Conservation (phyloP, 2,329 filamentous ascomycete genomes). For the Lasiodiplodia sp. region DNA sequence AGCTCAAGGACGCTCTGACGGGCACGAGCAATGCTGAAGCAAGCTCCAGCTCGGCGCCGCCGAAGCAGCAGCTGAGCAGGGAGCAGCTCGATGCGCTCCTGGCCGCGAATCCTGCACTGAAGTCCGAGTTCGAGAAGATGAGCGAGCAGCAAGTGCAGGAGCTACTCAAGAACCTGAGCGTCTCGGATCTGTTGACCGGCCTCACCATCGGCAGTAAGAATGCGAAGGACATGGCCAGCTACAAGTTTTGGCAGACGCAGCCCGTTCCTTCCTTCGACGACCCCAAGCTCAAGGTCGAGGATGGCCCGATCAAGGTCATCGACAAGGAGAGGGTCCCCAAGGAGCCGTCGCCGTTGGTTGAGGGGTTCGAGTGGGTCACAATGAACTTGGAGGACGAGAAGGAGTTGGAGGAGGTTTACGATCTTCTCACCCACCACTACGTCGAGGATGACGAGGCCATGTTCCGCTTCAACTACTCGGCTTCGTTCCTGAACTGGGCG, state of each 20-base stretch:
- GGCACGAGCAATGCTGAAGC: conserved; percentile 42
- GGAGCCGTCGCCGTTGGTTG: conserved; percentile 72
- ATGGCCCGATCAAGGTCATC: conserved; percentile 81
- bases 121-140: conserved; percentile 45
- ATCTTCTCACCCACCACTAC: conserved; percentile 90
- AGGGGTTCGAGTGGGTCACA: conserved; percentile 94
- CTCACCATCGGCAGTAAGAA: conserved; percentile 83
- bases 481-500: conserved; percentile 89
- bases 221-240: conserved; percentile 92
- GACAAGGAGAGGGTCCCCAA: conserved; percentile 80
- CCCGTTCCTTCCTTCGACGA: conserved; percentile 83
- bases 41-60: conserved; percentile 9
- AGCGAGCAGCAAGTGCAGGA: conserved; percentile 48
- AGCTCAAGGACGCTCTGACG: conserved; percentile 57
- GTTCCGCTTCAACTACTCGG: conserved; percentile 96
- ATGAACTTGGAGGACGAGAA: conserved; percentile 82
- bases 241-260: conserved; percentile 99
- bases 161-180: conserved; percentile 66
- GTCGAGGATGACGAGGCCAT: conserved; percentile 97
- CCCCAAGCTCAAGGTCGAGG: conserved; percentile 65
- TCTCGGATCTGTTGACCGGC: conserved; percentile 77
- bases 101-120: conserved; percentile 48
- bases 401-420: conserved; percentile 87
- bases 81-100: conserved; percentile 48
- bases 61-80: conserved; percentile 41